Evolutionary conservation across 352 stramenopile species (phyloP).

Genomic region (Phytophthora litchii): DNA sequence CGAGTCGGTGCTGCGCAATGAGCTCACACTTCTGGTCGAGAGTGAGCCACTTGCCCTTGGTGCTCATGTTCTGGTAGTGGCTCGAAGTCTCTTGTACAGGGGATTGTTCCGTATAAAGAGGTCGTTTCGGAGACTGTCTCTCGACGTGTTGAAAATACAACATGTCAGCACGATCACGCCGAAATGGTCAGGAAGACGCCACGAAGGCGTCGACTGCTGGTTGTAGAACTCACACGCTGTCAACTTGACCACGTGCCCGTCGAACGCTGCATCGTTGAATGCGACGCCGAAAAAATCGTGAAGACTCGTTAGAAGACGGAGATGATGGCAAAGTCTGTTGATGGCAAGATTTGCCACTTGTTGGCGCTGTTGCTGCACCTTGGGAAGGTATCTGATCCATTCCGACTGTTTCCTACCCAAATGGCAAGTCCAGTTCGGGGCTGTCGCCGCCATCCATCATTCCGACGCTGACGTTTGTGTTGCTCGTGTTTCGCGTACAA

Average conservation of each 20-base stretch:
- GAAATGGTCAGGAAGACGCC: slow-evolving; percentile 13
- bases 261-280: slow-evolving; percentile 1
- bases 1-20: slow-evolving; percentile 25
- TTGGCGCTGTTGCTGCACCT: too few species aligned
- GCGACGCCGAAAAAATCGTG: background rate
- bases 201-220: slow-evolving; percentile 2
- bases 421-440: slow-evolving; percentile 1
- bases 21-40: slow-evolving; percentile 37
- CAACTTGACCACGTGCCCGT: too few species aligned
- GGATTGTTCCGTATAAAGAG: slow-evolving; percentile 19
- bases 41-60: slow-evolving; percentile 34
- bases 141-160: too few species aligned
- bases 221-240: too few species aligned
- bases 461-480: background rate
- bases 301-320: background rate
- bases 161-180: slow-evolving; percentile 1
- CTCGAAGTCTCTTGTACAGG: slow-evolving; percentile 17
- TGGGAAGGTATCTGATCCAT: too few species aligned
- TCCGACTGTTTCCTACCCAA: background rate
- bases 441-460: slow-evolving; percentile 16
- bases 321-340: background rate
- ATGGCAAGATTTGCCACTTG: too few species aligned
- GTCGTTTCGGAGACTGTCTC: background rate
- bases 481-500: background rate
- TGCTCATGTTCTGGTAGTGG: slow-evolving; percentile 8